phyloP scores from a whole-genome alignment of 1,284 basidiomycete species.

The Ceratobasidium theobromae region DNA sequence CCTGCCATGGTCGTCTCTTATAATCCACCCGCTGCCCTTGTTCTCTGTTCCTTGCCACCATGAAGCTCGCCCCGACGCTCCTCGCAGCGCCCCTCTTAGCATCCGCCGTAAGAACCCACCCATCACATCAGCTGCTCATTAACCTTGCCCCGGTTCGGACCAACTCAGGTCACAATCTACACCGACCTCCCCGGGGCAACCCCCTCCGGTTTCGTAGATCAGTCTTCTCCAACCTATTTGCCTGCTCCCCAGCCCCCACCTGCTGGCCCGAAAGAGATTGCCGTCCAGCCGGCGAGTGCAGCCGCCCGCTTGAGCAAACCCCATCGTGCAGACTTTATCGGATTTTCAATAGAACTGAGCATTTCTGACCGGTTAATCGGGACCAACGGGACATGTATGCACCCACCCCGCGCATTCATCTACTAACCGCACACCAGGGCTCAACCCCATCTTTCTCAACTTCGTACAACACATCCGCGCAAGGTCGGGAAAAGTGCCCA shows the following conservation, averaged over 20 bases:
- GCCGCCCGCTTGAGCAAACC: constrained; percentile 1
- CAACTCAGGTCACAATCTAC: constrained; percentile 19
- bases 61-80: background rate
- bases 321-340: constrained; percentile 15
- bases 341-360: constrained; percentile 12
- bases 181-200: constrained; percentile 1
- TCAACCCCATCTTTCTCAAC: constrained; percentile 17
- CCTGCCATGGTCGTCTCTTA: too few species aligned
- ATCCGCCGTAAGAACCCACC: background rate
- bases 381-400: constrained; percentile 12
- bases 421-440: background rate
- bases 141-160: background rate
- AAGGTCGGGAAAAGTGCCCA: constrained; percentile 56
- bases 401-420: background rate
- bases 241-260: background rate
- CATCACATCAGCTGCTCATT: too few species aligned
- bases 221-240: background rate
- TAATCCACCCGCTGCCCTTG: background rate
- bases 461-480: constrained; percentile 39
- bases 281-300: constrained; percentile 7
- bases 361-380: constrained; percentile 12
- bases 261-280: constrained; percentile 17
- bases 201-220: constrained; percentile 9
- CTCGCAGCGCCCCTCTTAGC: background rate
- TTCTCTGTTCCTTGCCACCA: background rate